These are phyloP conservation scores for Monilinia fructicola DNA, from an alignment of 2,329 filamentous ascomycete genomes.

Conservation along the genomic window DNA sequence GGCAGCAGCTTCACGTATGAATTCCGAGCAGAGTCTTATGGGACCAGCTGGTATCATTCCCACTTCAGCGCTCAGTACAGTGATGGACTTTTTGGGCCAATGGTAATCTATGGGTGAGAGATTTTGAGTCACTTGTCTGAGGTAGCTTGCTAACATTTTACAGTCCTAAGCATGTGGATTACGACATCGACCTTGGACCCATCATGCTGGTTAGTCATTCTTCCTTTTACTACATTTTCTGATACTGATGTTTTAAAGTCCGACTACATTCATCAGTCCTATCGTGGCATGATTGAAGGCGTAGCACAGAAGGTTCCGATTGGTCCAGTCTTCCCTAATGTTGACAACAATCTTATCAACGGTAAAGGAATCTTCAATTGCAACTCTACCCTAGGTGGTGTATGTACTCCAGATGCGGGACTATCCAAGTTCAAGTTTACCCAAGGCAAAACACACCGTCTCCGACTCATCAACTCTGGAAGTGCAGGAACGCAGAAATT, in stretches of 20 bases:
- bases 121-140: no score
- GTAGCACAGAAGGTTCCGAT: slow-evolving; percentile 9
- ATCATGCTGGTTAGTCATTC: slow-evolving; percentile 38
- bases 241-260: slow-evolving; percentile 11
- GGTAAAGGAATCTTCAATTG: slow-evolving; percentile 30
- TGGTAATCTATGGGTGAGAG: slow-evolving; percentile 53
- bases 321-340: slow-evolving; percentile 16
- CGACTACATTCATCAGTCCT: slow-evolving; percentile 45
- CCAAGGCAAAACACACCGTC: slow-evolving; percentile 45
- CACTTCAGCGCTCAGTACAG: slow-evolving; percentile 51
- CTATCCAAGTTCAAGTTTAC: slow-evolving; percentile 41
- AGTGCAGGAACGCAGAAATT: slow-evolving; percentile 43
- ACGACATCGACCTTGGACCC: slow-evolving; percentile 61
- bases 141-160: neutral
- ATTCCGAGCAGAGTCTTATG: slow-evolving; percentile 41
- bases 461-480: slow-evolving; percentile 49
- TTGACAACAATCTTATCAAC: slow-evolving; percentile 35
- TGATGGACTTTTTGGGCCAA: slow-evolving; percentile 58
- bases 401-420: slow-evolving; percentile 27
- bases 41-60: slow-evolving; percentile 59
- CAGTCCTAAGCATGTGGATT: slow-evolving; percentile 53
- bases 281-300: slow-evolving; percentile 39
- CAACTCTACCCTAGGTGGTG: neutral
- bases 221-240: neutral
- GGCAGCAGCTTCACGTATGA: slow-evolving; percentile 35